A percentile compares a stretch with the other conserved stretches of the same genome.
Conservation (phyloP, 1,284 basidiomycete genomes). For the Boletus holoroseus region DNA sequence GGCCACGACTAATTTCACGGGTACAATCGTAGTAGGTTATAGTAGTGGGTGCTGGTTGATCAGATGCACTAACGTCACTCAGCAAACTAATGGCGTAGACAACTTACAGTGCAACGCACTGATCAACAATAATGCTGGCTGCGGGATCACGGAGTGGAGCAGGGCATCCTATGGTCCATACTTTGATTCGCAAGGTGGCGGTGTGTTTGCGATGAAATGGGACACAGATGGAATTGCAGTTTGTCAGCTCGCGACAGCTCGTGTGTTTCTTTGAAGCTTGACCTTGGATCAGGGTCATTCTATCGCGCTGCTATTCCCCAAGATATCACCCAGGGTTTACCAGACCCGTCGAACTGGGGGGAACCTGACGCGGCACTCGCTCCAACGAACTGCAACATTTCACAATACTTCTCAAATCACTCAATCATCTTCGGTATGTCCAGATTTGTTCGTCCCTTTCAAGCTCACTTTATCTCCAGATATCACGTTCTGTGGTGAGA, state of each 20-base stretch:
- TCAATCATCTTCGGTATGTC: conserved; percentile 54
- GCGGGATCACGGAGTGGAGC: conserved; percentile 55
- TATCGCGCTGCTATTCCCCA: conserved; percentile 53
- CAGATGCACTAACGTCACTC: conserved; percentile 8
- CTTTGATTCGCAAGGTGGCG: conserved; percentile 55
- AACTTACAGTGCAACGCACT: conserved; percentile 44
- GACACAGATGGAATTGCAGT: conserved; percentile 50
- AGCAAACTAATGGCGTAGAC: conserved; percentile 36
- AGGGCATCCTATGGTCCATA: conserved; percentile 52
- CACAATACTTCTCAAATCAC: conserved; percentile 54
- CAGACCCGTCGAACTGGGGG: conserved; percentile 47
- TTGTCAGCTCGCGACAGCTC: conserved; percentile 39
- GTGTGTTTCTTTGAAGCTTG: conserved; percentile 3
- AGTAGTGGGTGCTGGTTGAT: not conserved
- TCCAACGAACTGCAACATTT: conserved; percentile 43
- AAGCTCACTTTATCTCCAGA: conserved; percentile 40
- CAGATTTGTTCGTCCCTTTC: conserved; percentile 7
- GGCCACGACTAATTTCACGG: conserved; percentile 42
- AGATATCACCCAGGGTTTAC: conserved; percentile 45
- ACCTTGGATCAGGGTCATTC: conserved; percentile 47
- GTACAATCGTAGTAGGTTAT: conserved; percentile 42
- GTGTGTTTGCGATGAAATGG: conserved; percentile 62
- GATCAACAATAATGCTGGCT: conserved; percentile 45
- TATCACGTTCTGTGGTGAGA: conserved; percentile 72
- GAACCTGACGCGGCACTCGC: conserved; percentile 46